These are phyloP conservation scores for Selaginella tamariscina DNA, from an alignment of 75 land plant species.

Conservation along the genomic window DNA sequence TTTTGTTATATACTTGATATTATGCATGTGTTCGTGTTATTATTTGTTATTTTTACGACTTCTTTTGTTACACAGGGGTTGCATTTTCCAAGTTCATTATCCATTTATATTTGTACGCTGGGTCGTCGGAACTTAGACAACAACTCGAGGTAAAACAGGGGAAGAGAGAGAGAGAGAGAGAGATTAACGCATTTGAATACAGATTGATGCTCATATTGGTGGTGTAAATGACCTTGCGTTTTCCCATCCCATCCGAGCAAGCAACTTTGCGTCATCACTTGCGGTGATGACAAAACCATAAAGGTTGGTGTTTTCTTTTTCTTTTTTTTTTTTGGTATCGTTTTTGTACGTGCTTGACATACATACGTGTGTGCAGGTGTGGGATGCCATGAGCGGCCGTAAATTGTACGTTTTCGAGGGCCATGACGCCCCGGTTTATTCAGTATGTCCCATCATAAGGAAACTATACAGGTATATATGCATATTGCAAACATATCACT, in stretches of 20 bases:
- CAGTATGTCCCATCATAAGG: slow-evolving; percentile 83
- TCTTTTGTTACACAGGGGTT: slow-evolving; percentile 3
- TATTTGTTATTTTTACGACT: neutral
- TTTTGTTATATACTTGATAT: neutral
- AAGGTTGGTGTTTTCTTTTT: slow-evolving; percentile 11
- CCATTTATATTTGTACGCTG: slow-evolving; percentile 2
- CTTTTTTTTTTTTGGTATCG: neutral
- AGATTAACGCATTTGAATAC: neutral
- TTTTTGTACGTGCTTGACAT: too few species aligned
- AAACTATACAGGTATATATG: slow-evolving; percentile 59
- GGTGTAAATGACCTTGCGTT: slow-evolving; percentile 22
- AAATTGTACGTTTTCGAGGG: slow-evolving; percentile 66
- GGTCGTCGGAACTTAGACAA: neutral
- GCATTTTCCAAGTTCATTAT: slow-evolving; percentile 7
- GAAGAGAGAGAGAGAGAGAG: too few species aligned
- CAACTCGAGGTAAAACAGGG: neutral
- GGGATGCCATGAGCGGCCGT: slow-evolving; percentile 62
- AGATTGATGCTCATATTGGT: slow-evolving; percentile 21
- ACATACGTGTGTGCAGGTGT: slow-evolving; percentile 47
- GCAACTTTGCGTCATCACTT: slow-evolving; percentile 16
- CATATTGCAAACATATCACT: too few species aligned
- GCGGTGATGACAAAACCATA: slow-evolving; percentile 23
- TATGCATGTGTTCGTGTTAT: neutral
- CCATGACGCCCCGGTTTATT: slow-evolving; percentile 76
- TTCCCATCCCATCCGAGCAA: slow-evolving; percentile 15